Base-by-base conservation (phyloP, 169 alveolate species). In the Sarcocystis neurona region DNA sequence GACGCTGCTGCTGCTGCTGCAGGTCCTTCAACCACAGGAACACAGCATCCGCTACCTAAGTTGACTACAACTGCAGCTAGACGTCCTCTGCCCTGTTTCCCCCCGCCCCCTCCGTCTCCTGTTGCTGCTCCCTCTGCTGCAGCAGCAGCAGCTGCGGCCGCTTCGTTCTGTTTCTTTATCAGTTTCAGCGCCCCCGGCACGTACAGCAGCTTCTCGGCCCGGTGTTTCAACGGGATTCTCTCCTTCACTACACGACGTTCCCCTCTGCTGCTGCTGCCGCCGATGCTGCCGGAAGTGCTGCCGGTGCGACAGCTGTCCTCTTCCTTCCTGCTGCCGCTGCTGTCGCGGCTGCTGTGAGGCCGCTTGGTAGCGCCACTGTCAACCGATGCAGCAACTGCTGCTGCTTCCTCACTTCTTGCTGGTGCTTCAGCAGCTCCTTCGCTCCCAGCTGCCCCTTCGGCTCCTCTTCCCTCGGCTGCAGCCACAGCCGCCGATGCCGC, bases 161-260 rank as follows among this genome's bases (percentile, higher is more conserved):
- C 79, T 82, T 56, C 50, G 63, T 47, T 41, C 89, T 72, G n/a
- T n/a, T n/a, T n/a, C n/a, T n/a, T n/a, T n/a, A n/a, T n/a, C n/a
- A n/a, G n/a, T n/a, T n/a, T n/a, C 79, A 87, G 72, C 23, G 91
- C 91, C 8, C 91, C 91, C 2, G 91, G 91, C 12, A 77, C 87
- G 50, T 87, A 87, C 82, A 87, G 87, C 66, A 70, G 91, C 84
- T 78, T 87, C 72, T 87, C 91, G 4, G 91, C 88, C 8, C 91
- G 82, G 37, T 77, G 87, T 43, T 87, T 87, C 48, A 87, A 34
- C 4, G 91, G 91, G 3, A 87, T 74, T 2, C 90, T 46, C 37
- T 85, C 90, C 37, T 53, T 37, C 34, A 74, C 72, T 23, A 60
- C 70, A 20, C 74, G 47, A 4, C 82, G 82, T 10, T 48, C 43